phyloP scores from a whole-genome alignment of 163 green algal genomes.

The Chloromonas sp. region DNA sequence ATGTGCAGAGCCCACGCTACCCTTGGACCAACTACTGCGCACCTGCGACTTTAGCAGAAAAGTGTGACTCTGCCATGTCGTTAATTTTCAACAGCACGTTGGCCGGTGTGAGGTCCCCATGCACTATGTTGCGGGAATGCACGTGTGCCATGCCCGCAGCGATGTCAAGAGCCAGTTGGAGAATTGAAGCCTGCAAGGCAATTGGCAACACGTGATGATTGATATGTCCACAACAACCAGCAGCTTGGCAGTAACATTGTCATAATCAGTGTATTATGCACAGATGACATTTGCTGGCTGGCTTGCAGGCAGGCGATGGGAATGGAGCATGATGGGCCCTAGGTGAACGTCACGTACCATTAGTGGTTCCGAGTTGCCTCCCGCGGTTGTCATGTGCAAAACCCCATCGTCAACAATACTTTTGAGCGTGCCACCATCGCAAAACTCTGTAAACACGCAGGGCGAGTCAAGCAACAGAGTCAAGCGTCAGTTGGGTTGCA shows the following conservation, averaged over 20 bases:
- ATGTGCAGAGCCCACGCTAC: too few relatives aligned
- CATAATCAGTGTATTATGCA: background rate
- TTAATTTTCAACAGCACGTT: constrained; percentile 44
- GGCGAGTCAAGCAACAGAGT: background rate
- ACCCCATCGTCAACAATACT: background rate
- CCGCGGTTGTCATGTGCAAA: background rate
- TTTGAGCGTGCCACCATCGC: constrained; percentile 2
- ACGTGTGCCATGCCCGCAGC: constrained; percentile 48
- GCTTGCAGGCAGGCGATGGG: background rate
- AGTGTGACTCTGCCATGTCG: background rate
- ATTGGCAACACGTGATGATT: background rate
- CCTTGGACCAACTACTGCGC: background rate
- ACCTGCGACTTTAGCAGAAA: constrained; percentile 3
- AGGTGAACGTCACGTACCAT: too few relatives aligned
- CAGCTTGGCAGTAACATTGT: background rate
- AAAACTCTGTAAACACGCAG: constrained; percentile 6
- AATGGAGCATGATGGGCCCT: background rate
- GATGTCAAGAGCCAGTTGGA: constrained; percentile 28
- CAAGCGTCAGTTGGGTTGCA: background rate
- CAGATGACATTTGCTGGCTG: background rate
- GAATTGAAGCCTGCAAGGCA: constrained; percentile 7
- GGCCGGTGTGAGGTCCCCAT: constrained; percentile 48
- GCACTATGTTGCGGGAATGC: constrained; percentile 40
- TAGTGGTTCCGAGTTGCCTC: too few relatives aligned
- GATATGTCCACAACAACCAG: background rate